phyloP scores from a whole-genome alignment of 1,284 basidiomycete genomes.

The Ganoderma multipileum region DNA sequence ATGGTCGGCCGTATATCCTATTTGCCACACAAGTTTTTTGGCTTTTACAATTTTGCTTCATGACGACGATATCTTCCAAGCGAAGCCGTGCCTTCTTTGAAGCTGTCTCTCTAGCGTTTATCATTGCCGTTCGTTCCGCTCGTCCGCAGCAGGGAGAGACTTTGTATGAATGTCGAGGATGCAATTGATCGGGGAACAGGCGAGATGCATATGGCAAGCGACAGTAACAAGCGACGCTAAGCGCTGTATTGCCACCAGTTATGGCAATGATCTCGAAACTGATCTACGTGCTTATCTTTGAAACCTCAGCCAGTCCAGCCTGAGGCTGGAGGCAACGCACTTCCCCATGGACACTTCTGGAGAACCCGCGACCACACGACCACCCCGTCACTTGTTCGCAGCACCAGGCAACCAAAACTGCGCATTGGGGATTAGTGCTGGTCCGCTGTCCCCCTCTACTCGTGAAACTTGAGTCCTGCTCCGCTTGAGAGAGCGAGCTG shows the following conservation, averaged over 20 bases:
- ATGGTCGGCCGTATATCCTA: neutral
- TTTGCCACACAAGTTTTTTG: neutral
- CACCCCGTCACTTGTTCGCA: neutral
- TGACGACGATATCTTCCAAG: neutral
- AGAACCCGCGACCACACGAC: neutral
- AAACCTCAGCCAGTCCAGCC: neutral
- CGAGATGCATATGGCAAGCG: neutral
- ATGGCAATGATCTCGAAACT: slow-evolving; percentile 10
- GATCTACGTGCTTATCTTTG: slow-evolving; percentile 20
- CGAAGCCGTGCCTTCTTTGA: neutral
- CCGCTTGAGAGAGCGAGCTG: neutral
- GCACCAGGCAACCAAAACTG: neutral
- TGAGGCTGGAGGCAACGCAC: neutral
- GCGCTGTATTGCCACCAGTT: slow-evolving; percentile 16
- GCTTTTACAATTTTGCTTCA: neutral
- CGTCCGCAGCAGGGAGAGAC: slow-evolving; percentile 10
- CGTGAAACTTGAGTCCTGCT: slow-evolving; percentile 1
- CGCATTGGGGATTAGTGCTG: neutral
- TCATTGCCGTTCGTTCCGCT: neutral
- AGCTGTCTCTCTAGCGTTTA: neutral
- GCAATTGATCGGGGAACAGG: neutral
- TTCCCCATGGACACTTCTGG: neutral
- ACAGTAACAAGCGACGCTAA: neutral
- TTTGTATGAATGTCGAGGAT: neutral
- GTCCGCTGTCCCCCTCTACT: neutral